phyloP scores from a whole-genome alignment of 495 filamentous ascomycete genomes.

The Aspergillus egyptiacus region DNA sequence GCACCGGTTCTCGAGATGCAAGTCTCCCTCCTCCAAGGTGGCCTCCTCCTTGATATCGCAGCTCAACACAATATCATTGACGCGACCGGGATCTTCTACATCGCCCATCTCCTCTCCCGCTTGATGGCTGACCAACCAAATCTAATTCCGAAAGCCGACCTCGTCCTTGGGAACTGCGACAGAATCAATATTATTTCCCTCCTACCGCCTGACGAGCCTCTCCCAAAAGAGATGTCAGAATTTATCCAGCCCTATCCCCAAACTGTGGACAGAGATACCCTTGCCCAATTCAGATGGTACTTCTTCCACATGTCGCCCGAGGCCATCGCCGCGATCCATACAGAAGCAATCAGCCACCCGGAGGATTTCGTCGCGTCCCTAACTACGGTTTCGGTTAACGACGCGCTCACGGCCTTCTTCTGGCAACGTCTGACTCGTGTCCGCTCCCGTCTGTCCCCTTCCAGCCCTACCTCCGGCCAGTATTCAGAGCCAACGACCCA shows the following conservation, averaged over 20 bases:
- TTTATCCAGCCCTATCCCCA: background rate
- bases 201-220: slow-evolving; percentile 21
- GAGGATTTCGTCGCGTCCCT: background rate
- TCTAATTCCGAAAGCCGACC: slow-evolving; percentile 14
- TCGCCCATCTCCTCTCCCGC: slow-evolving; percentile 24
- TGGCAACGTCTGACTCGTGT: slow-evolving; percentile 30
- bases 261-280: background rate
- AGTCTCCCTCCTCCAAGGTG: slow-evolving; percentile 32
- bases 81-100: slow-evolving; percentile 30
- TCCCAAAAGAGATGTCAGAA: slow-evolving; percentile 3
- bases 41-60: slow-evolving; percentile 25
- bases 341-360: slow-evolving; percentile 12
- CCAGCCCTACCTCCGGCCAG: background rate
- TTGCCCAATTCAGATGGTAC: slow-evolving; percentile 15
- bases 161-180: slow-evolving; percentile 31
- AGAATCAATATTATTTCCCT: slow-evolving; percentile 27
- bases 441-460: background rate
- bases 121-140: slow-evolving; percentile 2
- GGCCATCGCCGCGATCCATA: slow-evolving; percentile 16
- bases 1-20: slow-evolving; percentile 30
- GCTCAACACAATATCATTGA: slow-evolving; percentile 42
- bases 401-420: slow-evolving; percentile 47
- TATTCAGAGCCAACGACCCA: slow-evolving; percentile 15
- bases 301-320: slow-evolving; percentile 21
- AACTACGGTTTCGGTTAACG: slow-evolving; percentile 40